A percentile compares a stretch with the other conserved stretches of the same genome.
Conservation (phyloP, 2,329 filamentous ascomycete species). For the Fusarium abutilonis region DNA sequence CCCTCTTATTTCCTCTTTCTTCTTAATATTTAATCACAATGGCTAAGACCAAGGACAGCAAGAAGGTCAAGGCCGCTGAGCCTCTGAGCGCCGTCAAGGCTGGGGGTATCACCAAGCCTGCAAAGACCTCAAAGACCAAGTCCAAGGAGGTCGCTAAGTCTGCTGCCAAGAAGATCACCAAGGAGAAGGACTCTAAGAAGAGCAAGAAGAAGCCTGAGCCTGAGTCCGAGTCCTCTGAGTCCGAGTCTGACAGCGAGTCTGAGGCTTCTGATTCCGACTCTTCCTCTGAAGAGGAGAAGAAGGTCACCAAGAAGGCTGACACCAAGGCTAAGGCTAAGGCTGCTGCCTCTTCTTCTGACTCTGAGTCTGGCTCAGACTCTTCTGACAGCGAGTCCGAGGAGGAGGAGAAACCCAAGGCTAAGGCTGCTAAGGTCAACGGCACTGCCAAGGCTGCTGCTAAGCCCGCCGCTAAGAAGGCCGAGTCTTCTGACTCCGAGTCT, state of each 20-base stretch:
- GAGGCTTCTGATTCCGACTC: constrained; percentile 53
- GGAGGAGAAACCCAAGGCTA: constrained; percentile 49
- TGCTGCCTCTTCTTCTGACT: constrained; percentile 47
- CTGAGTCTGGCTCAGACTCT: constrained; percentile 49
- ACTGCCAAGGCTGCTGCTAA: constrained; percentile 42
- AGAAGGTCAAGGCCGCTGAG: constrained; percentile 63
- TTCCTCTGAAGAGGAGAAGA: constrained; percentile 51
- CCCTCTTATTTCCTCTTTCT: constrained; percentile 15
- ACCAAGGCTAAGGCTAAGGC: constrained; percentile 47
- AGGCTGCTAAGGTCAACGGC: constrained; percentile 45
- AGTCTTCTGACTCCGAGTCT: constrained; percentile 41
- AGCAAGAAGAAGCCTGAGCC: constrained; percentile 57
- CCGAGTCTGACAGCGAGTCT: constrained; percentile 54
- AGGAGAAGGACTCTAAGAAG: constrained; percentile 62
- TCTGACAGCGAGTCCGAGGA: constrained; percentile 49
- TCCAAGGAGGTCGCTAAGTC: constrained; percentile 74
- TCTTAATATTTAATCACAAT: constrained; percentile 57
- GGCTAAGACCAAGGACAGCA: constrained; percentile 69
- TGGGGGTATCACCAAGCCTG: constrained; percentile 73
- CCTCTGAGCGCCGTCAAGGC: constrained; percentile 68
- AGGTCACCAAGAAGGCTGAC: constrained; percentile 51
- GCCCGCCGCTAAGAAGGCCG: constrained; percentile 37
- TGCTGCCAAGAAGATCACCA: constrained; percentile 61
- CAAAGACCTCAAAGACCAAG: constrained; percentile 71
- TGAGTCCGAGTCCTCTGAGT: constrained; percentile 54